These are phyloP conservation scores for Populus simonii DNA, from an alignment of 345 rosid species.

Conservation along the genomic window DNA sequence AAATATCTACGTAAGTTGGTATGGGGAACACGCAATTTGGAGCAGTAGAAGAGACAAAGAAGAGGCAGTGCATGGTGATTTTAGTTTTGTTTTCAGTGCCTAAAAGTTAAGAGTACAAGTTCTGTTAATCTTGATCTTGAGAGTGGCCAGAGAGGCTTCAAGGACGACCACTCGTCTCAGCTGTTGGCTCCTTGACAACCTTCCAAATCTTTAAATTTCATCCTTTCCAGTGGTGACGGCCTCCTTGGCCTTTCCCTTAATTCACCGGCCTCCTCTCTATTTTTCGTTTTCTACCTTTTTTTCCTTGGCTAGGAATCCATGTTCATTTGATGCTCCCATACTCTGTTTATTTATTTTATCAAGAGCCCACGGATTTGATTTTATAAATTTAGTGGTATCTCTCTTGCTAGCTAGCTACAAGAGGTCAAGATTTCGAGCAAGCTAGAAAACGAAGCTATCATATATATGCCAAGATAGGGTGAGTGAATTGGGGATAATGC, in stretches of 20 bases:
- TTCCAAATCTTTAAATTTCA: neutral
- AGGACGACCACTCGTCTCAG: constrained; percentile 34
- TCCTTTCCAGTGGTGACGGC: constrained; percentile 12
- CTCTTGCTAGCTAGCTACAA: too few species aligned
- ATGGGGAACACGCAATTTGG: neutral
- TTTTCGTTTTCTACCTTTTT: neutral
- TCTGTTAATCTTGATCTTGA: neutral
- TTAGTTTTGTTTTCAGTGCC: neutral
- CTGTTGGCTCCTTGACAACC: constrained; percentile 2
- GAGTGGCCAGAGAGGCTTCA: constrained; percentile 1
- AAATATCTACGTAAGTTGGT: neutral
- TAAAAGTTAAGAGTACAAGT: too few species aligned
- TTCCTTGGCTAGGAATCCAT: neutral
- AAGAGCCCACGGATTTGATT: neutral
- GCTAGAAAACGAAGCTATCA: too few species aligned
- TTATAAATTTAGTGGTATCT: too few species aligned
- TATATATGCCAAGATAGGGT: too few species aligned
- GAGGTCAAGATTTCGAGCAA: too few species aligned
- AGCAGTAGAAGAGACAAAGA: neutral
- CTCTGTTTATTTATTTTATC: neutral
- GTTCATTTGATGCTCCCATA: neutral
- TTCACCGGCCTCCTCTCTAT: neutral
- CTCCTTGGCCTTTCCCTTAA: constrained; percentile 13
- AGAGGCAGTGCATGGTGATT: neutral
- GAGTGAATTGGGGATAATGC: too few species aligned